These are phyloP conservation scores for Mallotus japonicus DNA, from an alignment of 441 rosid genomes.

Conservation along the genomic window DNA sequence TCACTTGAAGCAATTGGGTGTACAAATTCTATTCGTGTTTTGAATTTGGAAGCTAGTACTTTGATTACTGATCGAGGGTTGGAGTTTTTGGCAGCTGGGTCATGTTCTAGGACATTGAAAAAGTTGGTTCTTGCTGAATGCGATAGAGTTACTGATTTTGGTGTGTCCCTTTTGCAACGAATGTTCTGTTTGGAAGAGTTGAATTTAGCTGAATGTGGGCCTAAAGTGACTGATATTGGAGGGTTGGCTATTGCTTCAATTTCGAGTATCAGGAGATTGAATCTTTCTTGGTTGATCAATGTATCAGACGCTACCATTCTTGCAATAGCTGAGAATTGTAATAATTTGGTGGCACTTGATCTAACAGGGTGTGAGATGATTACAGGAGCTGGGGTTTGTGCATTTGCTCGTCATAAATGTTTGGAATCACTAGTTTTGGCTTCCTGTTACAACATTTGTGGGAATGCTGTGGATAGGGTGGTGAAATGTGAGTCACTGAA, in stretches of 20 bases:
- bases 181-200: slow-evolving; percentile 44
- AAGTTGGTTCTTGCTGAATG: slow-evolving; percentile 42
- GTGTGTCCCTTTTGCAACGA: slow-evolving; percentile 34
- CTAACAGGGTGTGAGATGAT: slow-evolving; percentile 45
- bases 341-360: slow-evolving; percentile 36
- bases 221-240: slow-evolving; percentile 40
- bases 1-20: slow-evolving; percentile 34
- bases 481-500: slow-evolving; percentile 34
- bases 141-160: slow-evolving; percentile 43
- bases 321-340: slow-evolving; percentile 37
- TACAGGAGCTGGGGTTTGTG: slow-evolving; percentile 36
- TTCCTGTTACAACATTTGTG: slow-evolving; percentile 31
- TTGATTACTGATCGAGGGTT: slow-evolving; percentile 40
- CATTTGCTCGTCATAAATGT: slow-evolving; percentile 31
- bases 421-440: slow-evolving; percentile 36
- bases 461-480: slow-evolving; percentile 24
- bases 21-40: slow-evolving; percentile 23
- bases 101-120: slow-evolving; percentile 33
- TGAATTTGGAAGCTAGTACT: slow-evolving; percentile 42
- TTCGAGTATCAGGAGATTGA: slow-evolving; percentile 33
- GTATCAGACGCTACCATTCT: slow-evolving; percentile 34
- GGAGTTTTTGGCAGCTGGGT: slow-evolving; percentile 39
- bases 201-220: slow-evolving; percentile 49
- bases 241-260: slow-evolving; percentile 36
- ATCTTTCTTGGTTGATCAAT: slow-evolving; percentile 46